A percentile compares a stretch with the other conserved stretches of the same genome.
These are phyloP conservation scores for Fusarium sp. DNA, from an alignment of 2,329 filamentous ascomycete species.

Conservation along the genomic window DNA sequence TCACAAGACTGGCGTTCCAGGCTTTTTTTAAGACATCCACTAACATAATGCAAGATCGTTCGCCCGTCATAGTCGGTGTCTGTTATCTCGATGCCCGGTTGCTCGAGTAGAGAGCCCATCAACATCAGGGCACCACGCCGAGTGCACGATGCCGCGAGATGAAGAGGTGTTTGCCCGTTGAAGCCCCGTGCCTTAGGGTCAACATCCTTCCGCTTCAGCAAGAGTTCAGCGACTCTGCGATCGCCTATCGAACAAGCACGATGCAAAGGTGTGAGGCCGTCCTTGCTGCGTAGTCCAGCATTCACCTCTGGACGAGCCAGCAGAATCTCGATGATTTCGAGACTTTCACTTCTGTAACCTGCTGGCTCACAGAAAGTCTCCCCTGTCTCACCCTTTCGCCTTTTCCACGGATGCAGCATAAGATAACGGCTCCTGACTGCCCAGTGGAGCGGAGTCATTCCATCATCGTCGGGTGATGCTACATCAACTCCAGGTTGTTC, in stretches of 20 bases:
- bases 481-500: background rate
- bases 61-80: background rate
- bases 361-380: background rate
- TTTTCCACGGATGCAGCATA: background rate
- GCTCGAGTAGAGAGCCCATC: slow-evolving; percentile 1
- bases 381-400: no score
- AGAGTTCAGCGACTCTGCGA: background rate
- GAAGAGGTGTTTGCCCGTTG: slow-evolving; percentile 10
- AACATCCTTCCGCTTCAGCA: slow-evolving; percentile 13
- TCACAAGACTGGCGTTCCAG: background rate
- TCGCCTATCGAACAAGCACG: slow-evolving; percentile 3
- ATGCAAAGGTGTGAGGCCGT: background rate
- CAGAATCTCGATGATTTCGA: slow-evolving; percentile 8
- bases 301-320: background rate
- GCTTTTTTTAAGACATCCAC: background rate
- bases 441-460: slow-evolving; percentile 6
- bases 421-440: slow-evolving; percentile 2
- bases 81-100: background rate
- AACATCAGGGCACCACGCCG: background rate
- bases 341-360: background rate
- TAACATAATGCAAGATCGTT: slow-evolving; percentile 7
- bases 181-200: background rate
- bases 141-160: background rate
- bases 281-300: background rate
- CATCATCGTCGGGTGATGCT: background rate